Percentiles rank a stretch among this genome's conserved stretches.
Evolutionary conservation across 495 filamentous ascomycete genomes (phyloP).

Genomic region (Choiromyces venosus): DNA sequence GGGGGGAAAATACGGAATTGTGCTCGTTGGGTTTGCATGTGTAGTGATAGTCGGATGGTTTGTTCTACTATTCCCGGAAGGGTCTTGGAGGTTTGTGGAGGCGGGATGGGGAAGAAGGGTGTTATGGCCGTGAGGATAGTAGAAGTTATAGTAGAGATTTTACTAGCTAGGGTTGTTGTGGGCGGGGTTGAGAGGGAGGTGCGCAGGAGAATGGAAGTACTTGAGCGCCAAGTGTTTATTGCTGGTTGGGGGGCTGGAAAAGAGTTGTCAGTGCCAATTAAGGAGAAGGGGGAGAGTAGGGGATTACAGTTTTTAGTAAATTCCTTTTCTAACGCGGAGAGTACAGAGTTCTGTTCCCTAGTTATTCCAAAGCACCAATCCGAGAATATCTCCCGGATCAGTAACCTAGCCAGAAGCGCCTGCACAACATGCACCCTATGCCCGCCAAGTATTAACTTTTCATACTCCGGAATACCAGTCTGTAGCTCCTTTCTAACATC

Average conservation of each 20-base stretch:
- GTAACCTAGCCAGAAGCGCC: conserved; percentile 15
- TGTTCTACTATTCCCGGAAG: conserved; percentile 27
- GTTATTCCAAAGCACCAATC: conserved; percentile 29
- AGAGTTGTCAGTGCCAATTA: not conserved
- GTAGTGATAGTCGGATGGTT: conserved; percentile 22
- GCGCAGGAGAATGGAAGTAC: conserved; percentile 26
- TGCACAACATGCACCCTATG: conserved; percentile 32
- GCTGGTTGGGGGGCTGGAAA: conserved; percentile 10
- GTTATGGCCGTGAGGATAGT: conserved; percentile 10
- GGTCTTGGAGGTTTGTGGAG: conserved; percentile 19
- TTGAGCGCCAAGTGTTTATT: conserved; percentile 23
- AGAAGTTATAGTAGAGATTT: conserved; percentile 9
- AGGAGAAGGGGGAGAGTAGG: not conserved
- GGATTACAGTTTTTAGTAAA: conserved; percentile 15
- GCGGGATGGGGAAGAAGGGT: conserved; percentile 19
- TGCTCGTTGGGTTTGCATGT: conserved; percentile 29
- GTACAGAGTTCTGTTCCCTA: conserved; percentile 11
- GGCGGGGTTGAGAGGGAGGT: conserved; percentile 19
- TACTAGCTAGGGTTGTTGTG: conserved; percentile 2
- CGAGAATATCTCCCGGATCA: conserved; percentile 18
- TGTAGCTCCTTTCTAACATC: conserved; percentile 8
- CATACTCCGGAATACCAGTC: conserved; percentile 20
- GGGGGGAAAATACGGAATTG: conserved; percentile 12
- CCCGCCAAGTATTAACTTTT: conserved; percentile 16
- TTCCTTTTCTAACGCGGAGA: conserved; percentile 17